phyloP scores from a whole-genome alignment of 1,139 yeast genomes.

The Suhomyces bokatorum region DNA sequence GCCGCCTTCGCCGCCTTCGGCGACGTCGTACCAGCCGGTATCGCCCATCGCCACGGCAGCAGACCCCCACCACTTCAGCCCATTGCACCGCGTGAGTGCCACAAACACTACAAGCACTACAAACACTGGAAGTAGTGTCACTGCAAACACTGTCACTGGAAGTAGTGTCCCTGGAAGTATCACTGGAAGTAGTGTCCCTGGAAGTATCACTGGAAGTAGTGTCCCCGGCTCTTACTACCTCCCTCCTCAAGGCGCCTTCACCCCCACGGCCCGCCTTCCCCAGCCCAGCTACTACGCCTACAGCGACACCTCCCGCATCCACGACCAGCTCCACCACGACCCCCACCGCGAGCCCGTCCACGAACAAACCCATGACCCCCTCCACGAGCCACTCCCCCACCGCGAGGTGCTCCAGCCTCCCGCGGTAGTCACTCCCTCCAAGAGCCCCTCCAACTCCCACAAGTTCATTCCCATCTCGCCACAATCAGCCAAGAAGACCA shows the following conservation, averaged over 20 bases:
- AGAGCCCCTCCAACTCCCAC: constrained; percentile 17
- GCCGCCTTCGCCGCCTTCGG: constrained; percentile 2
- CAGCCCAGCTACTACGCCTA: constrained; percentile 15
- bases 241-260: constrained; percentile 15
- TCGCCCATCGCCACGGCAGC: constrained; percentile 2
- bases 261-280: constrained; percentile 16
- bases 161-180: no score
- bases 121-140: no score
- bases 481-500: constrained; percentile 36
- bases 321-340: neutral
- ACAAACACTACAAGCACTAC: no score
- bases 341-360: no score
- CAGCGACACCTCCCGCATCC: constrained; percentile 12
- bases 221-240: constrained; percentile 10
- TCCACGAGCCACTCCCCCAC: neutral
- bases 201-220: no score
- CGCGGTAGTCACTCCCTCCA: constrained; percentile 17
- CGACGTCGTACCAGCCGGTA: neutral
- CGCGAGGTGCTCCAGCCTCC: constrained; percentile 10
- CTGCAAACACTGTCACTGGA: no score
- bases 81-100: no score
- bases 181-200: no score
- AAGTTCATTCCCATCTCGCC: constrained; percentile 48
- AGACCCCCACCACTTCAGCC: neutral
- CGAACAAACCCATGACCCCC: no score